Evolutionary conservation across 2,329 filamentous ascomycete species (phyloP), one percentile per base, ranked within the genome.

Genomic region (Byssoonygena ceratinophila): DNA sequence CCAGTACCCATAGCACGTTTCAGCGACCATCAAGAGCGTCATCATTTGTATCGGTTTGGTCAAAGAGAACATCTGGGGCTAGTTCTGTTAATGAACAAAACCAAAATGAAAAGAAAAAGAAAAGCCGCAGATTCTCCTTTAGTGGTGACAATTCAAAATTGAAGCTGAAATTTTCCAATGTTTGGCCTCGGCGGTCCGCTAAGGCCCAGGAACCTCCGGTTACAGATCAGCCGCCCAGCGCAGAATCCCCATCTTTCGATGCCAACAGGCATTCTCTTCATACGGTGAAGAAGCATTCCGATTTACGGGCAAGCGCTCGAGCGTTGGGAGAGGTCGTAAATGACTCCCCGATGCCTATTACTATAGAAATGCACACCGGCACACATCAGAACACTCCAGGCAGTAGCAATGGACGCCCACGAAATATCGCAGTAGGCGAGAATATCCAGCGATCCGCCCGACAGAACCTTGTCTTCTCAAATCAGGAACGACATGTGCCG

Each of bases 41-140:
- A 25, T 57, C 54, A n/a, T 39, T 57, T 16, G 47, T 31, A n/a
- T 58, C 53, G 11, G 52, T 58, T 29, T 55, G 54, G 54, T 57
- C 54, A 4, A 55, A 41, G 27, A 41, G 53, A 46, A 48, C 50
- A 22, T 59, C 58, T 20, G 54, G 52, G 36, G 49, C 53, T 22
- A 55, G 47, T 44, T 57, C 58, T 18, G 20, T 52, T 18, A 46
- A 57, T 32, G 51, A 53, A n/a, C 37, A 51, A 18, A 44, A n/a
- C 12, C 48, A 54, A 27, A 34, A 47, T 9, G 50, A 52, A 32
- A 18, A 20, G 7, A 47, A 52, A 25, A 52, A 52, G 14, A 43
- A 52, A 34, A 16, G 14, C 20, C 36, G 44, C 31, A 39, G 34
- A 41, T 52, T 51, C 20, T 51, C 49, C 29, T 51, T 51, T 37